Evolutionary conservation across 2,329 filamentous ascomycete genomes (phyloP), one percentile per base, ranked within the genome.

Genomic region (Fusarium sp.): DNA sequence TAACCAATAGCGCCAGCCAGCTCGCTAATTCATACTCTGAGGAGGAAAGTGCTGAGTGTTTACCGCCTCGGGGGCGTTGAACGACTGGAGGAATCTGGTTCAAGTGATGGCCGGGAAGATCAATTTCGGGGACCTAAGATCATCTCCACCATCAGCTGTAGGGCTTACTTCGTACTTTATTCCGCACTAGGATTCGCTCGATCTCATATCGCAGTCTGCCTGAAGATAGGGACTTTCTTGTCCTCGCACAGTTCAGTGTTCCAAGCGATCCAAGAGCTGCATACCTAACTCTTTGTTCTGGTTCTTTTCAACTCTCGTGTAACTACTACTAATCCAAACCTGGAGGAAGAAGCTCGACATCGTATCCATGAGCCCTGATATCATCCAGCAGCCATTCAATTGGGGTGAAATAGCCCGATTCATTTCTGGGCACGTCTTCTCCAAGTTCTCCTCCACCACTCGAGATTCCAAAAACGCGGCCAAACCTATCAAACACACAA

Each of bases 331-430:
- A 46, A 46, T 46, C 22, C 2, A 10, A 24, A 10, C 8, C 22
- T 7, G 11, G 40, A 8, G 11, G n/a, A 24, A 46, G 44, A 29
- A 57, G 33, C 55, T 57, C 31, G 9, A 70, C 56, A 35, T 70
- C 35, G n/a, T 40, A 68, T 1, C 68, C 64, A 65, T 42, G 31
- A 3, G 8, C 35, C 35, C 16, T 65, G 2, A 70, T 57, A 36
- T 68, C 65, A 5, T 67, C 42, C 4, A 70, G 44, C 2, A 70
- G 53, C 65, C 65, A 70, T 27, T 70, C 65, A 1, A 70, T 70
- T 5, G 68, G 57, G 4, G 68, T 67, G 16, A 46, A 61, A 35
- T 70, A 70, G 3, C 56, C 20, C 3, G 22, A 29, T 55, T 70
- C 51, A 17, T 33, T 14, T 3, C 2, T 3, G 2, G 24, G 27